Evolutionary conservation across 1,284 basidiomycete genomes (phyloP).

Genomic region (Rhodotorula glutinis): DNA sequence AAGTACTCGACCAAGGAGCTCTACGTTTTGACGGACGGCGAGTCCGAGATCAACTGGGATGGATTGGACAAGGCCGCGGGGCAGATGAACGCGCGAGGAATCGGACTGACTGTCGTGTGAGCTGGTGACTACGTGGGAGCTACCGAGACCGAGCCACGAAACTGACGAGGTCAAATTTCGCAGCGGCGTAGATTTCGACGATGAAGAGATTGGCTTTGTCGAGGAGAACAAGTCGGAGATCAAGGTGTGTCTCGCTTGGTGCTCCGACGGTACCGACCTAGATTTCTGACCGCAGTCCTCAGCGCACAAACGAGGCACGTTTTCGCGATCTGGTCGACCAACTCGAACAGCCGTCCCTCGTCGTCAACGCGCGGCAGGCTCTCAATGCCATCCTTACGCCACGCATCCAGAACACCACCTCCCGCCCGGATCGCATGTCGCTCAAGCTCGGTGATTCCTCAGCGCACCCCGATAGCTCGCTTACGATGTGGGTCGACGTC

Average conservation of each 20-base stretch:
- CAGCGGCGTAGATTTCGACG: conserved; percentile 77
- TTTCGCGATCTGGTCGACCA: conserved; percentile 59
- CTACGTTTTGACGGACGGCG: conserved; percentile 47
- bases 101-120: conserved; percentile 45
- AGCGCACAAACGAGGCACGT: conserved; percentile 76
- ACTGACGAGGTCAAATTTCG: too few relatives aligned
- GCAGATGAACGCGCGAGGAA: conserved; percentile 36
- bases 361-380: conserved; percentile 70
- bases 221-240: conserved; percentile 66
- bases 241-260: conserved; percentile 57
- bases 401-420: conserved; percentile 65
- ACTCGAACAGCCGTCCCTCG: conserved; percentile 51
- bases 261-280: too few relatives aligned
- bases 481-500: conserved; percentile 71
- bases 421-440: conserved; percentile 60
- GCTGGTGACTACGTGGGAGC: background rate
- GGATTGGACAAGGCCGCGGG: conserved; percentile 26
- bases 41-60: conserved; percentile 39
- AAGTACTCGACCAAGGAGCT: conserved; percentile 44
- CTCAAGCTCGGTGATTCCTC: conserved; percentile 73
- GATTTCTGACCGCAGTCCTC: too few relatives aligned
- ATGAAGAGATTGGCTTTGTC: conserved; percentile 61
- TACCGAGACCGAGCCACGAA: too few relatives aligned
- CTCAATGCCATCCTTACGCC: conserved; percentile 67
- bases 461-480: conserved; percentile 61